Evolutionary conservation across 148 eudicot species (phyloP), one percentile per base, ranked within the genome.

Genomic region (Gaultheria prostrata): DNA sequence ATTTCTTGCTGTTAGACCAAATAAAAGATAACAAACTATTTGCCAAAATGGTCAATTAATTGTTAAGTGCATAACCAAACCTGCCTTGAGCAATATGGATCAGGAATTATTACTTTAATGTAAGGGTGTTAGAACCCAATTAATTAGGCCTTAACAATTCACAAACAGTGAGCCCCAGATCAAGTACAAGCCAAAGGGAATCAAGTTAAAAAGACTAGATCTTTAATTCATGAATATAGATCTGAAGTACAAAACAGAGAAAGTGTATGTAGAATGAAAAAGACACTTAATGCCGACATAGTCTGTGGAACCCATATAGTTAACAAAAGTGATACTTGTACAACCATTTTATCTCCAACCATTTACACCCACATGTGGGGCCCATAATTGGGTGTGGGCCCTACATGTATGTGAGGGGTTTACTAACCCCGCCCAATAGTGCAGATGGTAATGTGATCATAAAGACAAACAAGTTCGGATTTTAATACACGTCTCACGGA

Each of bases 191-290:
- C 15, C 33, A 80, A 45, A 63, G 13, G 53, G 71, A 39, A 53
- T 35, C 33, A 11, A 35, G 49, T 21, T 51, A 1, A 51, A 12
- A 39, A 39, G 43, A 0, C 43, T 30, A 49, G 76, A 81, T 81
- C 83, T 50, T 15, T 20, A 49, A 80, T 45, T 13, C 33, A 57
- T 45, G 53, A 53, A 35, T 24, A n/a, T 8, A 82, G 84, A 82
- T 80, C 82, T 80, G 14, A 32, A 81, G 24, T 32, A 20, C 28
- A 72, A 72, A 51, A 51, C 46, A 72, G 84, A 74, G 70, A 70
- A 54, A 73, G 20, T 30, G 57, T 15, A 43, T 1, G 4, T 5
- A 17, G 26, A 14, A 13, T 18, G 33, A 26, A 61, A 2, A 51
- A 50, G 5, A 33, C 77, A 71, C 12, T 59, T 20, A 82, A 18